Evolutionary conservation across 805 yeast genomes (phyloP), one percentile per base, ranked within the genome.

Genomic region (Barnettozyma californica): DNA sequence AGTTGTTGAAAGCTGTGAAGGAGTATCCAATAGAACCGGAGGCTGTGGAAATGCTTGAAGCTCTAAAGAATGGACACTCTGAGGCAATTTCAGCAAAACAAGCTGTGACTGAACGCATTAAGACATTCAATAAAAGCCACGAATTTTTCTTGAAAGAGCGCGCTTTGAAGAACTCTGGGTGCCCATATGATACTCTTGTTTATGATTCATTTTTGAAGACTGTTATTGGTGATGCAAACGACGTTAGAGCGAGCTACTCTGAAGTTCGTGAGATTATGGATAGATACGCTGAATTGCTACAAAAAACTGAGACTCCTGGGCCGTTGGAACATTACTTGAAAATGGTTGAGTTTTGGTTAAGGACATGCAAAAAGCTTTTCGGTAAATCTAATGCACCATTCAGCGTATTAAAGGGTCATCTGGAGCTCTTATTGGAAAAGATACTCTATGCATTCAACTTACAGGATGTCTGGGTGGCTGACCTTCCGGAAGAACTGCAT

Each of bases 261-360:
- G 68, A 64, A 9, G 68, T 61, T 7, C 57, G 56, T 27, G 58
- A 51, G 4, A 27, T 63, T 5, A 23, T 60, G 27, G 68, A 64
- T 1, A 58, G 55, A 47, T 44, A 51, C 1, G 51, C 52, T 34
- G 54, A 51, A 18, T 33, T 46, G 9, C 13, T 38, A 19, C 47
- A 50, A 5, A 41, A 39, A 10, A 43, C 31, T 9, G 45, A 33
- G n/a, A 7, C 39, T 2, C 38, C 36, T 23, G 46, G 25, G 9
- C 38, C 44, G 16, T 47, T 65, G 21, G 67, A 61, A 35, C 41
- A 38, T 40, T 49, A 56, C 31, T 44, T 66, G 23, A 52, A 53
- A 44, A 49, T 41, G 6, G 64, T 64, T 33, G 74, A 71, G 31
- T 64, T 60, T 9, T 73, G 77, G 77, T 51, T 66, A 48, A 58